Conservation (phyloP, 345 rosid species). For the Brassica juncea region DNA sequence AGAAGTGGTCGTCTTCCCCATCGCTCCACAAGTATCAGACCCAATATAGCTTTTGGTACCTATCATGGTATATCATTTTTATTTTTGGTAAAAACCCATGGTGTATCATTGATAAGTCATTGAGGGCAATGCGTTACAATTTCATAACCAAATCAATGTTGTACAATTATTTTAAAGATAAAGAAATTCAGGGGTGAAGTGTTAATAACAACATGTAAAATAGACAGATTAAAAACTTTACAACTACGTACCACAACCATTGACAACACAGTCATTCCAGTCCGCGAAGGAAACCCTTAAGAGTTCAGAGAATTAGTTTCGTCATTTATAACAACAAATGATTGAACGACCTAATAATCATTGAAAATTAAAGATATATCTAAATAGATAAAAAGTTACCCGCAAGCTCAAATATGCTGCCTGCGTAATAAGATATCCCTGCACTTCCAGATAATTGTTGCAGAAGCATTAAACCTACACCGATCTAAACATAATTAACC, state of each 20-base stretch:
- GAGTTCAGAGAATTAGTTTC: background rate
- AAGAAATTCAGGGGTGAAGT: background rate
- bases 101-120: background rate
- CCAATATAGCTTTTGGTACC: slow-evolving; percentile 39
- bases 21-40: slow-evolving; percentile 29
- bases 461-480: slow-evolving; percentile 62
- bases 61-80: background rate
- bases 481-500: slow-evolving; percentile 43
- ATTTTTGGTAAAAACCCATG: background rate
- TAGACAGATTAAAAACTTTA: background rate
- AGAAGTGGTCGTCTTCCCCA: slow-evolving; percentile 42
- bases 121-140: background rate
- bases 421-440: slow-evolving; percentile 49
- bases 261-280: slow-evolving; percentile 38
- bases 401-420: slow-evolving; percentile 51
- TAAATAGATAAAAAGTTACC: slow-evolving; percentile 37
- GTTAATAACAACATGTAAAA: background rate
- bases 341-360: background rate
- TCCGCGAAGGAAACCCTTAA: slow-evolving; percentile 38
- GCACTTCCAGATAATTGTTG: slow-evolving; percentile 60
- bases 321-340: background rate
- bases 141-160: background rate
- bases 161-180: background rate
- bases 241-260: slow-evolving; percentile 28
- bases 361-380: background rate